Evolutionary conservation across 441 rosid genomes (phyloP), one percentile per base, ranked within the genome.

Genomic region (Brassica hybrid): DNA sequence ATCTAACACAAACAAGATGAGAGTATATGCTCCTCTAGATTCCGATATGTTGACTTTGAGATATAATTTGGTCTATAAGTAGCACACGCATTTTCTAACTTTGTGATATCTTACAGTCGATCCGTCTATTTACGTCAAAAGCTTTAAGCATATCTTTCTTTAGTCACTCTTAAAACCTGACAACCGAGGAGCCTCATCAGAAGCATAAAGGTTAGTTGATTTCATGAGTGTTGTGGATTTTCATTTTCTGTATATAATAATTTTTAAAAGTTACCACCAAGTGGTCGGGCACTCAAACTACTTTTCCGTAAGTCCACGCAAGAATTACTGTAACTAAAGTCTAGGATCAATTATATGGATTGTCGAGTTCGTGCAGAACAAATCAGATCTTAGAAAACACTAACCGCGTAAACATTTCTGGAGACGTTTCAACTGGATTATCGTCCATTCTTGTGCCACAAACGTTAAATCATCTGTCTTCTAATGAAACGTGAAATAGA

Each of bases 11-110:
- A 76, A 60, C 68, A 48, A 76, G 68, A 67, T 48, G 27, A 67
- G 59, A 17, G 59, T 48, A 75, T 45, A 67, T 67, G 23, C 73
- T 54, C 9, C 25, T 59, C 45, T 45, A 59, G 68, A 75, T 75
- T 59, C 73, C 62, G 9, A 67, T 45, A 13, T 34, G 74, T 75
- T 75, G 79, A 75, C 79, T 54, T 68, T 60, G 30, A 54, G n/a
- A 60, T 14, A 11, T 68, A 60, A 61, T 54, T 66, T 76, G 69
- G 64, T 61, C 62, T 75, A 68, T 68, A 68, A 76, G 56, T 59
- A 76, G 69, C 27, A 19, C 18, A 36, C 74, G 21, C 52, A 59
- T 43, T 59, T 74, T 67, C 78, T 59, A 7, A 59, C 73, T 67
- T 67, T 45, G 52, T 45, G 18, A 60, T 75, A 75, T 60, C 73